These are phyloP conservation scores for Kwoniella bestiolae DNA, from an alignment of 768 basidiomycete genomes.

Conservation along the genomic window DNA sequence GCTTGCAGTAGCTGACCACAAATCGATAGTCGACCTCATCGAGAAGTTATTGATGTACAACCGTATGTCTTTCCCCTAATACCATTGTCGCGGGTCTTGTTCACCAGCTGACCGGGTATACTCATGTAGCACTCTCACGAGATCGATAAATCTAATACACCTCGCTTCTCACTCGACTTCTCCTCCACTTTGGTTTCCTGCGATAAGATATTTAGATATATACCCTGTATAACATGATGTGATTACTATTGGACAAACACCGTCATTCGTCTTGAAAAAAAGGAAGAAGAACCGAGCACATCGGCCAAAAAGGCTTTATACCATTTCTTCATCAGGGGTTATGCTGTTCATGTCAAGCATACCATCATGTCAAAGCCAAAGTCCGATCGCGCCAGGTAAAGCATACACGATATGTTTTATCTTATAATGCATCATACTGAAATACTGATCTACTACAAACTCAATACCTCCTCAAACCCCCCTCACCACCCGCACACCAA, in stretches of 20 bases:
- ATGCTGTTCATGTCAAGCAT: no score
- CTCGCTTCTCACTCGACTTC: conserved; percentile 1
- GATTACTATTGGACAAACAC: conserved; percentile 4
- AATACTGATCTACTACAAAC: background rate
- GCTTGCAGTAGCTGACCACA: conserved; percentile 15
- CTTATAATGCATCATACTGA: background rate
- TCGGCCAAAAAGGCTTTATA: no score
- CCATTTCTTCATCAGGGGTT: no score
- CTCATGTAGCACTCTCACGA: conserved; percentile 18
- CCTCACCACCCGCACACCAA: conserved; percentile 56
- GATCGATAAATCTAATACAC: conserved; percentile 16
- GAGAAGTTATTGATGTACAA: conserved; percentile 97
- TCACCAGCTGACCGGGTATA: background rate
- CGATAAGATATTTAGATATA: conserved; percentile 5
- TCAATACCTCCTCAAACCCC: conserved; percentile 37
- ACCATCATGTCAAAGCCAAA: no score
- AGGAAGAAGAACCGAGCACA: no score
- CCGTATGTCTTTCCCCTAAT: conserved; percentile 69
- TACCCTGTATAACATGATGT: conserved; percentile 15
- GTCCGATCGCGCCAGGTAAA: no score
- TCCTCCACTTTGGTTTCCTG: background rate
- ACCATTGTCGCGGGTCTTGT: background rate
- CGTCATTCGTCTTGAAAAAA: no score
- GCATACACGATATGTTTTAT: background rate
- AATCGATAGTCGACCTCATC: conserved; percentile 80